Percentiles rank a stretch among this genome's conserved stretches.
phyloP scores from a whole-genome alignment of 257 asterid species.

The Mitragyna speciosa region DNA sequence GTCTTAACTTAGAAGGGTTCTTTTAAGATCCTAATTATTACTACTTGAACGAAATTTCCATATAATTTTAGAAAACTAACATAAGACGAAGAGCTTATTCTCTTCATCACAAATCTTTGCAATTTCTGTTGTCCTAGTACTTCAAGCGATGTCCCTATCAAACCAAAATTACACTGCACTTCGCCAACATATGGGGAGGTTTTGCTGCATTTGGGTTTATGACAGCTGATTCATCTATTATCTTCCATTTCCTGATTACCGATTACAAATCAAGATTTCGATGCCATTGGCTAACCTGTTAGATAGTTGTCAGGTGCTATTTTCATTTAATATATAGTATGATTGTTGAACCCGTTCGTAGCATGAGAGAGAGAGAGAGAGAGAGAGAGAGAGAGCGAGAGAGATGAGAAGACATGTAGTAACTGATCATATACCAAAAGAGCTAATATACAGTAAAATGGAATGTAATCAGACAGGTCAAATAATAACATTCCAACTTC shows the following conservation, averaged over 20 bases:
- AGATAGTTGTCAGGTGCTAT: background rate
- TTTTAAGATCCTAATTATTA: no score
- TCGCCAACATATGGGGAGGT: background rate
- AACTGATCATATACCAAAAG: background rate
- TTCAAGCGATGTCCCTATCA: background rate
- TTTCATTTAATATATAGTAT: conserved; percentile 8
- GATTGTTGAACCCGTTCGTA: background rate
- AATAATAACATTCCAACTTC: background rate
- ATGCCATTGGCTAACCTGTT: background rate
- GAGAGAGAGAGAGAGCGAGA: no score
- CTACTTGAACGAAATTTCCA: background rate
- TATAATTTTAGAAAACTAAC: background rate
- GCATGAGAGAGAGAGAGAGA: no score
- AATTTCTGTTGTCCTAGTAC: background rate
- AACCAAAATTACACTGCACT: background rate
- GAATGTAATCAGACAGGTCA: background rate
- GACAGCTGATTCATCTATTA: background rate
- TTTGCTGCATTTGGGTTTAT: background rate
- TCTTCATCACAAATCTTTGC: background rate
- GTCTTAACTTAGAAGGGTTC: background rate
- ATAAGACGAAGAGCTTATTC: background rate
- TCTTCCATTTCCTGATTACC: background rate
- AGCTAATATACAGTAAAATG: background rate
- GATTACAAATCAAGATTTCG: background rate
- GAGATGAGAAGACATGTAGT: no score